These are phyloP conservation scores for Cystobasidium onofrii DNA, from an alignment of 768 basidiomycete genomes.

Conservation along the genomic window DNA sequence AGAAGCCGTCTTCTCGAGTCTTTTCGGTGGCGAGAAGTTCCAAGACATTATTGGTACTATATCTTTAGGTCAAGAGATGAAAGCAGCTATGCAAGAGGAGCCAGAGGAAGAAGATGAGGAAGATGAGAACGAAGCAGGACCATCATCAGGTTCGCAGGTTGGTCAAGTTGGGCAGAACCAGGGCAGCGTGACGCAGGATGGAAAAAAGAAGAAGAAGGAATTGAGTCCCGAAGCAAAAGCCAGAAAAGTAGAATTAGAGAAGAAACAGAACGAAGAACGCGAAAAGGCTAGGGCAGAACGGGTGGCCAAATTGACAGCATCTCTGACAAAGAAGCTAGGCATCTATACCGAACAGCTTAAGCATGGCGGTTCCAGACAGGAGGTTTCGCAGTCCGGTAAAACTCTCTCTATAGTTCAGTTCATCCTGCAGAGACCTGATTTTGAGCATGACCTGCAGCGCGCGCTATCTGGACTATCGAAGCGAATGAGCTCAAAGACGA, in stretches of 20 bases:
- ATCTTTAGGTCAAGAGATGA: constrained; percentile 83
- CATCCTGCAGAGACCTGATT: background rate
- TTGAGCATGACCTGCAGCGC: constrained; percentile 23
- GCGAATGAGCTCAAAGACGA: constrained; percentile 63
- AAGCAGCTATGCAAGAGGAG: constrained; percentile 71
- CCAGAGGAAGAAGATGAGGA: constrained; percentile 32
- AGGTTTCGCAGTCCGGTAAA: constrained; percentile 58
- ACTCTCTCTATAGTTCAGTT: constrained; percentile 68
- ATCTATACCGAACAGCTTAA: constrained; percentile 67
- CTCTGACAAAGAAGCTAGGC: constrained; percentile 69
- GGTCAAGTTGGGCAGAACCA: constrained; percentile 3
- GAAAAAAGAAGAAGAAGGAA: constrained; percentile 32
- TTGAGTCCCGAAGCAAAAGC: constrained; percentile 61
- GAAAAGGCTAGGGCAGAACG: constrained; percentile 68
- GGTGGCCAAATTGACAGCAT: constrained; percentile 65
- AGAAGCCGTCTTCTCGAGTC: constrained; percentile 53
- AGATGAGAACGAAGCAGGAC: constrained; percentile 28
- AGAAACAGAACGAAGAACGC: constrained; percentile 57
- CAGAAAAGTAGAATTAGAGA: constrained; percentile 47
- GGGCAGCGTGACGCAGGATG: background rate
- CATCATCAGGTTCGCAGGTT: background rate
- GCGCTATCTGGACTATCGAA: constrained; percentile 41
- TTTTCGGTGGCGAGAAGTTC: constrained; percentile 83
- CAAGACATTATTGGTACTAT: constrained; percentile 80
- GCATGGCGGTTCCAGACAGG: constrained; percentile 57